These are phyloP conservation scores for Candida coleopterorum DNA, from an alignment of 805 yeast genomes.

Conservation along the genomic window DNA sequence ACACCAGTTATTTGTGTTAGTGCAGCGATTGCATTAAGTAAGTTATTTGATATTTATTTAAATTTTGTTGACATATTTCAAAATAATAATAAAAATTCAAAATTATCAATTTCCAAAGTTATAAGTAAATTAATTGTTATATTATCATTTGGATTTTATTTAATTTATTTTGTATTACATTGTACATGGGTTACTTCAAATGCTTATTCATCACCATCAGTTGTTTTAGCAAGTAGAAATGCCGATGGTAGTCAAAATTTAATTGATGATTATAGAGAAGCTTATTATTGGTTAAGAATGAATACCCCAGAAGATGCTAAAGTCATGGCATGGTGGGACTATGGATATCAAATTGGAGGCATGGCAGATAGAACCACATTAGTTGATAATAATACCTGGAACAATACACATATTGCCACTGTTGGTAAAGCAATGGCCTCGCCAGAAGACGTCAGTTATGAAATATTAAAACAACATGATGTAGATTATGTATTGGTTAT, in stretches of 20 bases:
- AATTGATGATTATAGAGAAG: slow-evolving; percentile 97
- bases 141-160: slow-evolving; percentile 65
- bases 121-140: slow-evolving; percentile 61
- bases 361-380: slow-evolving; percentile 99
- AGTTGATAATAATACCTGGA: slow-evolving; percentile 99
- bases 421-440: slow-evolving; percentile 98
- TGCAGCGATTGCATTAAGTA: slow-evolving; percentile 84
- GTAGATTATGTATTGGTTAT: slow-evolving; percentile 92
- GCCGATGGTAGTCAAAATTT: slow-evolving; percentile 82
- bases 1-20: slow-evolving; percentile 95
- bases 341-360: slow-evolving; percentile 99
- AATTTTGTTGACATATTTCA: slow-evolving; percentile 48
- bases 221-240: slow-evolving; percentile 76
- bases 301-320: slow-evolving; percentile 95
- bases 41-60: slow-evolving; percentile 76
- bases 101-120: slow-evolving; percentile 27
- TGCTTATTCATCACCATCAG: slow-evolving; percentile 97
- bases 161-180: slow-evolving; percentile 80
- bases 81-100: slow-evolving; percentile 7
- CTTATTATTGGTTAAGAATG: slow-evolving; percentile 98
- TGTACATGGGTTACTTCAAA: slow-evolving; percentile 96
- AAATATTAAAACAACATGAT: slow-evolving; percentile 83
- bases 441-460: slow-evolving; percentile 80
- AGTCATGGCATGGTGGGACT: slow-evolving; percentile 99
- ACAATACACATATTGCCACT: slow-evolving; percentile 97